Conservation (phyloP, 2,329 filamentous ascomycete genomes). For the Epichloe scottii region DNA sequence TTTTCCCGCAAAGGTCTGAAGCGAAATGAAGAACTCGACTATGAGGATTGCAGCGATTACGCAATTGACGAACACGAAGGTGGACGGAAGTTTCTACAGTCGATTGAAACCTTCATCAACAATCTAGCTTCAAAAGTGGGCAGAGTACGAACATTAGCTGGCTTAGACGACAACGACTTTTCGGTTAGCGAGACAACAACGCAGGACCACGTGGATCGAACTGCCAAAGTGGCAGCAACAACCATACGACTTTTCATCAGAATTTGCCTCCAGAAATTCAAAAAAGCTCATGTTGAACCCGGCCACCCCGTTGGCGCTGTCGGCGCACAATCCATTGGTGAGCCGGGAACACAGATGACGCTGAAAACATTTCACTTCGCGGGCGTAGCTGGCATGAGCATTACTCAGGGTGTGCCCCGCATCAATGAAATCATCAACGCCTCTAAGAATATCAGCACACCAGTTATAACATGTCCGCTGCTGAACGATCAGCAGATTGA, state of each 20-base stretch:
- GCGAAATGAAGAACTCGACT: conserved; percentile 48
- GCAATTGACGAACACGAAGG: conserved; percentile 71
- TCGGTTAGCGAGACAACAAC: conserved; percentile 6
- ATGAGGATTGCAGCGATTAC: conserved; percentile 56
- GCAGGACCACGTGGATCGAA: conserved; percentile 47
- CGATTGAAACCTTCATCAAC: conserved; percentile 60
- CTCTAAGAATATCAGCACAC: conserved; percentile 84
- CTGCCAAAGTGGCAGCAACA: conserved; percentile 68
- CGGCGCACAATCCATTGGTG: conserved; percentile 93
- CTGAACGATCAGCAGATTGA: conserved; percentile 62
- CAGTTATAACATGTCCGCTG: conserved; percentile 79
- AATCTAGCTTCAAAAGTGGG: conserved; percentile 49
- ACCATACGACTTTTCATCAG: conserved; percentile 67
- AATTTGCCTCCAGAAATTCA: conserved; percentile 79
- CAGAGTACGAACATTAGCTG: conserved; percentile 36
- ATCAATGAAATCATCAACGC: conserved; percentile 99
- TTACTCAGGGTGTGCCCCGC: conserved; percentile 96
- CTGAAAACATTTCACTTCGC: conserved; percentile 99
- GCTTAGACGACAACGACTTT: conserved; percentile 27
- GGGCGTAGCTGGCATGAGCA: conserved; percentile 98
- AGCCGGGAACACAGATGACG: conserved; percentile 98
- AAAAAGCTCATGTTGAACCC: conserved; percentile 81
- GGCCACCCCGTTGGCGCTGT: conserved; percentile 94
- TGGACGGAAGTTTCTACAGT: conserved; percentile 67
- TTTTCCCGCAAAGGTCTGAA: conserved; percentile 46